phyloP scores from a whole-genome alignment of 2,329 filamentous ascomycete genomes.

The Pseudodiploospora longispora region DNA sequence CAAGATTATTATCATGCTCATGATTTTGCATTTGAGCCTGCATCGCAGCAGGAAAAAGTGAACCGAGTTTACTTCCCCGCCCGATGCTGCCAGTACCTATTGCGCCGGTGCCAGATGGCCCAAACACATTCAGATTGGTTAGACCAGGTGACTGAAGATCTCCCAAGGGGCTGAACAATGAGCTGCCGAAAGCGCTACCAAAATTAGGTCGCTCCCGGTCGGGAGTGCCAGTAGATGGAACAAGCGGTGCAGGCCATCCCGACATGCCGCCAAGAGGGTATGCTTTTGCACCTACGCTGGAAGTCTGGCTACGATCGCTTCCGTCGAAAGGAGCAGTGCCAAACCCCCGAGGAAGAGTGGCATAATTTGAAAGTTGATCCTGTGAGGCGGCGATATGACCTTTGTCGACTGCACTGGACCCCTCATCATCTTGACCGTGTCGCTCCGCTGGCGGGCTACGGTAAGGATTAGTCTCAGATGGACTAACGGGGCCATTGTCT shows the following conservation, averaged over 20 bases:
- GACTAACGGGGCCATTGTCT: constrained; percentile 68
- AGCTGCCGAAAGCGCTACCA: constrained; percentile 62
- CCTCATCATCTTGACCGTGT: constrained; percentile 55
- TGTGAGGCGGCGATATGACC: constrained; percentile 32
- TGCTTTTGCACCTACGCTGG: constrained; percentile 72
- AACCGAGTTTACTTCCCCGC: constrained; percentile 73
- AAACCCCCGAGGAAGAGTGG: constrained; percentile 45
- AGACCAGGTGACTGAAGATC: constrained; percentile 72
- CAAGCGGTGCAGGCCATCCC: constrained; percentile 52
- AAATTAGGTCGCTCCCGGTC: constrained; percentile 55
- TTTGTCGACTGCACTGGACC: constrained; percentile 41
- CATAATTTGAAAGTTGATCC: constrained; percentile 42
- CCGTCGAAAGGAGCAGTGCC: constrained; percentile 50
- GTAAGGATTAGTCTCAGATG: constrained; percentile 93
- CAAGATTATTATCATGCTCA: constrained; percentile 55
- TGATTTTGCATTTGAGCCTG: constrained; percentile 79
- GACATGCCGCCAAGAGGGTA: constrained; percentile 59
- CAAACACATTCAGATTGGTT: constrained; percentile 63
- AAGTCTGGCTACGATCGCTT: constrained; percentile 88
- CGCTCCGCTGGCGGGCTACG: constrained; percentile 79
- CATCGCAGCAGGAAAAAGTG: constrained; percentile 81
- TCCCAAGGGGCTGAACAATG: constrained; percentile 67
- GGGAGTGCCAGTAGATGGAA: constrained; percentile 55
- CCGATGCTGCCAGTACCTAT: constrained; percentile 58
- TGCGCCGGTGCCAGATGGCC: constrained; percentile 46